Evolutionary conservation across 1,139 yeast genomes (phyloP).

Genomic region (Debaryomyces udenii): DNA sequence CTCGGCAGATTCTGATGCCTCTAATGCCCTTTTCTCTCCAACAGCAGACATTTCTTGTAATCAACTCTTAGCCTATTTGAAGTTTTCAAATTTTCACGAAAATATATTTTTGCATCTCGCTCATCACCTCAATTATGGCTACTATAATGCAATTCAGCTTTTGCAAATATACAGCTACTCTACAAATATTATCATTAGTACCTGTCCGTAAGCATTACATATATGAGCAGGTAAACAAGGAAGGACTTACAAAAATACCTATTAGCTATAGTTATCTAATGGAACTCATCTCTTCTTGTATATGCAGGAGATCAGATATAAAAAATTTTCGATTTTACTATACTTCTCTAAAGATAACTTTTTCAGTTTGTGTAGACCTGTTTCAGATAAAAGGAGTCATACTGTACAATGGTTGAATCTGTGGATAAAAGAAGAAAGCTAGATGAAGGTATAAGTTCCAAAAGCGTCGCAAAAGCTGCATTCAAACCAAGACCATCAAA

Average conservation of each 20-base stretch:
- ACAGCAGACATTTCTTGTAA: slow-evolving; percentile 6
- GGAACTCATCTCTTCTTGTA: slow-evolving; percentile 23
- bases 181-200: background rate
- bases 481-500: slow-evolving; percentile 26
- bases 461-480: slow-evolving; percentile 2
- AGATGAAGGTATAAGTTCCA: slow-evolving; percentile 10
- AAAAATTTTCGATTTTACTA: slow-evolving; percentile 10
- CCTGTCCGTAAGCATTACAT: no score
- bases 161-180: background rate
- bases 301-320: slow-evolving; percentile 12
- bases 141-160: background rate
- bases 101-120: slow-evolving; percentile 7
- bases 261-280: background rate
- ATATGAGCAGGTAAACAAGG: no score
- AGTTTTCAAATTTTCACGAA: slow-evolving; percentile 3
- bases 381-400: background rate
- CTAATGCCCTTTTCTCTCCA: slow-evolving; percentile 24
- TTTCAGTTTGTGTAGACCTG: background rate
- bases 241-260: no score
- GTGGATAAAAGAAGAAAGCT: slow-evolving; percentile 37
- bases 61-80: background rate
- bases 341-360: background rate
- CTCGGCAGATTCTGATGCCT: slow-evolving; percentile 22
- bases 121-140: background rate
- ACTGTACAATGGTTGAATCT: slow-evolving; percentile 30